Conservation (phyloP, 805 yeast genomes). For the Zygoascus tannicola region DNA sequence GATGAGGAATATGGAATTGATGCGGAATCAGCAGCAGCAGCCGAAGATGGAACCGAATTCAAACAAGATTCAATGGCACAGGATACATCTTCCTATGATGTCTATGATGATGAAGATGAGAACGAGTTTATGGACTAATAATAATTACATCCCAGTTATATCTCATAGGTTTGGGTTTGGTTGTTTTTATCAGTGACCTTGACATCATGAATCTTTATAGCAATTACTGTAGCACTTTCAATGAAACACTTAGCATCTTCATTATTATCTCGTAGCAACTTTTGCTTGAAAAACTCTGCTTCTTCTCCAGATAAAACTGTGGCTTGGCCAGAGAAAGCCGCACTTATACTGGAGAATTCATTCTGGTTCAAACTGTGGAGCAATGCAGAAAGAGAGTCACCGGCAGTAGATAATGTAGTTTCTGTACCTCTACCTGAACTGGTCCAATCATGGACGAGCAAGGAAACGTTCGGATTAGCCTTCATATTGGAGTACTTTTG, state of each 20-base stretch:
- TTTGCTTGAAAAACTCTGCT: slow-evolving; percentile 49
- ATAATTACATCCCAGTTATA: not conserved
- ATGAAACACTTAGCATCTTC: slow-evolving; percentile 46
- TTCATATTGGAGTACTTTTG: slow-evolving; percentile 63
- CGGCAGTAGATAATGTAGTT: slow-evolving; percentile 30
- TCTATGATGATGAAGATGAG: not conserved
- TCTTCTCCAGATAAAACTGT: slow-evolving; percentile 43
- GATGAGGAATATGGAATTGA: not conserved
- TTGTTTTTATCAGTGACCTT: slow-evolving; percentile 67
- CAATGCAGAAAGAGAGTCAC: slow-evolving; percentile 39
- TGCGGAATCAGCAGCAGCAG: not conserved
- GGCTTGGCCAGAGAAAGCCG: slow-evolving; percentile 70
- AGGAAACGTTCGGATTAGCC: slow-evolving; percentile 66
- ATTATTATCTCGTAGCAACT: slow-evolving; percentile 54
- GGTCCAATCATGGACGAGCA: slow-evolving; percentile 87
- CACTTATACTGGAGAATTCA: slow-evolving; percentile 71
- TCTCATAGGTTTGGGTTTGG: slow-evolving; percentile 10
- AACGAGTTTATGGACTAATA: not conserved
- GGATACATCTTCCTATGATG: not conserved
- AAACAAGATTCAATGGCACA: not conserved
- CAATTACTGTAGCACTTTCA: slow-evolving; percentile 52
- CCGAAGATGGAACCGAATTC: not conserved
- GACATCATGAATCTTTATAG: slow-evolving; percentile 57
- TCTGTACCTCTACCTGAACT: slow-evolving; percentile 34
- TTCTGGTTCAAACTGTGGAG: slow-evolving; percentile 70